phyloP scores from a whole-genome alignment of 164 flowering plant genomes.

The Aristolochia contorta region DNA sequence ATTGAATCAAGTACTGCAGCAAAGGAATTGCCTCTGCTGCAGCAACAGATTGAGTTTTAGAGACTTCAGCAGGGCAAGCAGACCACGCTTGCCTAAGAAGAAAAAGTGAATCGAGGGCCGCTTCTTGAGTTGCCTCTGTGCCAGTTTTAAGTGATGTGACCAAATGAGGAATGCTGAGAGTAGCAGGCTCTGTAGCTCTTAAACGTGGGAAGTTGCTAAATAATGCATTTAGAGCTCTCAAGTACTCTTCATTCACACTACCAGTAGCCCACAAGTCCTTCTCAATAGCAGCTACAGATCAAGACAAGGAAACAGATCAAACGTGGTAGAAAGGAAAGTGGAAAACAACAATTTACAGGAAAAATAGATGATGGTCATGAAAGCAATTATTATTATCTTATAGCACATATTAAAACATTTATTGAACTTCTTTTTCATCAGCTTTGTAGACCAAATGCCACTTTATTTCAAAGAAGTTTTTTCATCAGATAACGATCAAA shows the following conservation, averaged over 20 bases:
- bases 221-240: conserved; percentile 77
- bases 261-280: conserved; percentile 93
- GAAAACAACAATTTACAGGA: no score
- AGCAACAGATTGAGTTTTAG: conserved; percentile 87
- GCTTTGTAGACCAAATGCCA: no score
- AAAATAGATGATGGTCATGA: no score
- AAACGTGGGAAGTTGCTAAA: conserved; percentile 86
- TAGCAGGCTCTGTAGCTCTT: conserved; percentile 96
- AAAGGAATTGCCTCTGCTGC: conserved; percentile 94
- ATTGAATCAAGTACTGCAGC: conserved; percentile 83
- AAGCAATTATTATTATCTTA: no score
- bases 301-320: neutral
- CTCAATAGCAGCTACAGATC: conserved; percentile 80
- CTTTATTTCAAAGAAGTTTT: no score
- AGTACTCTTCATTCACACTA: conserved; percentile 79
- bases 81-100: conserved; percentile 98
- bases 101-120: conserved; percentile 81
- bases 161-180: conserved; percentile 88
- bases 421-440: no score
- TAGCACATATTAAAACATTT: no score
- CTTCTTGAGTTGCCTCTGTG: conserved; percentile 91
- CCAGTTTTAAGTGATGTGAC: conserved; percentile 84
- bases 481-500: no score
- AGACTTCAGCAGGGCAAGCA: conserved; percentile 94
- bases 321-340: neutral